phyloP scores from a whole-genome alignment of 2,329 filamentous ascomycete species.

The Monosporascus ibericus region DNA sequence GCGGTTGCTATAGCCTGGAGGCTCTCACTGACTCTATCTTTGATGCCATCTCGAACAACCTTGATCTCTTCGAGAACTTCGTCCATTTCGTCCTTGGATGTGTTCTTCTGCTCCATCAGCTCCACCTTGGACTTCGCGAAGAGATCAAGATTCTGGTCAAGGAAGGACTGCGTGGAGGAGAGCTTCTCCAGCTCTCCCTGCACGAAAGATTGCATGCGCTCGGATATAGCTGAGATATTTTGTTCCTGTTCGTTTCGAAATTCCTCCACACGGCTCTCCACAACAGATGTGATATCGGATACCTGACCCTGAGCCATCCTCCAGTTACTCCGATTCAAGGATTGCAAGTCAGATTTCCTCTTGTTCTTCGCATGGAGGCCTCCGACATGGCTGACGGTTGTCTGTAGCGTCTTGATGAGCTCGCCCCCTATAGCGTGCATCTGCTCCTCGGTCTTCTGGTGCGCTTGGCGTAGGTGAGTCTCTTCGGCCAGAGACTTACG shows the following conservation, averaged over 20 bases:
- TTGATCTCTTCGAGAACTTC: constrained; percentile 88
- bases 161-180: constrained; percentile 60
- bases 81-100: constrained; percentile 81
- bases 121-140: constrained; percentile 65
- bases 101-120: constrained; percentile 60
- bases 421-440: constrained; percentile 67
- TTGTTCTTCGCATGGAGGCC: constrained; percentile 81
- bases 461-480: constrained; percentile 70
- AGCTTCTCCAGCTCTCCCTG: constrained; percentile 67
- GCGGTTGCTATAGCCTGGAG: constrained; percentile 76
- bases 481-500: constrained; percentile 74
- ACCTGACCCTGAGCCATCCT: constrained; percentile 69
- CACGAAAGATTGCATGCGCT: constrained; percentile 72
- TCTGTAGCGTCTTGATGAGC: constrained; percentile 70
- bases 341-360: constrained; percentile 78
- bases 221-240: constrained; percentile 61
- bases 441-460: constrained; percentile 76
- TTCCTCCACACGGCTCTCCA: constrained; percentile 68
- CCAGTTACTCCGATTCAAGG: constrained; percentile 75
- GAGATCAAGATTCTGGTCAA: constrained; percentile 61
- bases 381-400: constrained; percentile 73
- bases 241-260: constrained; percentile 69
- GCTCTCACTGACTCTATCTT: constrained; percentile 77
- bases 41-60: constrained; percentile 80
- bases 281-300: constrained; percentile 64